Evolutionary conservation across 148 eudicot species (phyloP), one percentile per base, ranked within the genome.

Genomic region (Fagopyrum esculentum): DNA sequence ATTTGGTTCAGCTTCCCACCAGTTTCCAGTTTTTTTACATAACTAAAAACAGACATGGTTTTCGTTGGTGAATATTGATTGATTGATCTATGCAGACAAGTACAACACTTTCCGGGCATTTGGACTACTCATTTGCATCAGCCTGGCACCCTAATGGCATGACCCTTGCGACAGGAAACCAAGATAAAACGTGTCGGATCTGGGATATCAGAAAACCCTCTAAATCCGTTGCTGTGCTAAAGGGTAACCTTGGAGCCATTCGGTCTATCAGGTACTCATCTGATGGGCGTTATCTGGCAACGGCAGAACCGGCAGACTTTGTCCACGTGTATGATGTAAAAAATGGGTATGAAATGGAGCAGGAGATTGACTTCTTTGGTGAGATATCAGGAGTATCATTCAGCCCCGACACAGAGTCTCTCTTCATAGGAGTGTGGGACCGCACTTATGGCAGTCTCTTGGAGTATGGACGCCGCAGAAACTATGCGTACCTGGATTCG

Each of bases 401-500:
- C 56, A 82, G 84, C 44, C 82, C 84, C 30, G 84, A 82, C 35
- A 77, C 76, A 0, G 84, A 82, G 70, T 76, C 82, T 3, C 79
- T 82, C 9, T 82, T 75, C 74, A 56, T 82, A 45, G 84, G 84
- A 12, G 72, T 82, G 40, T 72, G 77, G 77, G 82, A 82, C 71
- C 70, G 84, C 22, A 73, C 76, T 13, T 73, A 73, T 54, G 66
- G 76, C 2, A 73, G 76, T 47, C 47, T 73, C 47, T 55, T 73
- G 76, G 76, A 73, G 61, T 73, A 90, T 70, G 90, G 88, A 9
- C 87, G 97, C 12, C 81, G 82, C 60, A 72, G 86, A 78, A 81
- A 88, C 79, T 86, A 84, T 73, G 84, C 85, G 3, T 89, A 90
- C 78, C 87, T 92, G 73, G 97, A 90, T 82, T 75, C 86, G 52